Evolutionary conservation across 352 stramenopile genomes (phyloP), one percentile per base, ranked within the genome.

Genomic region (Phytophthora capsici): DNA sequence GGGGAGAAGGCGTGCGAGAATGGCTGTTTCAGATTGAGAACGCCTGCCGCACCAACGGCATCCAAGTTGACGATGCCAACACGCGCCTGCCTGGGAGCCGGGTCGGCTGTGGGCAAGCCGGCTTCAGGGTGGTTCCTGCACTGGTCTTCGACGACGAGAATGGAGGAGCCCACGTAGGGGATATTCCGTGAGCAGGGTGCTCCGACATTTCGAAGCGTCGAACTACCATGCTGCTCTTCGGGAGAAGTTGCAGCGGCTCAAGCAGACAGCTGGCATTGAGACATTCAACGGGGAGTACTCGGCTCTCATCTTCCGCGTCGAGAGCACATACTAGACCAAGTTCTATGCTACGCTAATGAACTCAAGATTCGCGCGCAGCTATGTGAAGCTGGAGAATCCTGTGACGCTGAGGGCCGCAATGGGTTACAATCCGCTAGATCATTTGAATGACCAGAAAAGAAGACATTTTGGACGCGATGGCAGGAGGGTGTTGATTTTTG

Each of bases 1-100:
- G 40, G 16, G 58, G 40, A 8, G 58, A 66, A 23, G 58, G 60
- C 48, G 58, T 55, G 10, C 58, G 49, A 12, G 38, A 67, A 54
- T 67, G 43, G 58, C 28, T 61, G 12, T n/a, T n/a, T n/a, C n/a
- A n/a, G n/a, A n/a, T n/a, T n/a, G n/a, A n/a, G n/a, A n/a, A n/a
- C n/a, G n/a, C 26, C 26, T 60, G 60, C 49, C 50, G 55, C 9
- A 46, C 56, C 20, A 47, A 47, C 41, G 20, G 19, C 0, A 47
- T 47, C 19, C 0, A 30, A 6, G 30, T 47, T 9, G 19, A 47
- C 23, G 17, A 48, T 7, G 3, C 41, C 0, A 48, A 14, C 19
- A 17, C 41, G 13, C 19, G 19, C 0, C 19, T 47, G 3, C 41
- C 41, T 17, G 19, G 41, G 2, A 47, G 19, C 41, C 6, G 41